A percentile compares a stretch with the other conserved stretches of the same genome.
These are phyloP conservation scores for Gracilaria domingensis DNA, from an alignment of 23 red algal genomes.

Conservation along the genomic window DNA sequence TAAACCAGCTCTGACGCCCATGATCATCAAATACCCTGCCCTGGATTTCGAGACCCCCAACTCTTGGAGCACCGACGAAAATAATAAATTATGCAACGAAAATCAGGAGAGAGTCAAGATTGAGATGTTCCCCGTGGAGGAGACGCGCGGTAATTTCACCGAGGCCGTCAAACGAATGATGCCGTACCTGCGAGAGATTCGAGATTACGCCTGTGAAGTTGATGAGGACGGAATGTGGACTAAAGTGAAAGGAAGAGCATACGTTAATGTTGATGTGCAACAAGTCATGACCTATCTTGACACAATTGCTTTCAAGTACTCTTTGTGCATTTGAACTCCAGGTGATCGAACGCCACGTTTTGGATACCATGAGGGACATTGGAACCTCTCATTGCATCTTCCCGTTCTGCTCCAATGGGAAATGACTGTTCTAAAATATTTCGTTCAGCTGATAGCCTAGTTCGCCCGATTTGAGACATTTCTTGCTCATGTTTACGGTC, in stretches of 20 bases:
- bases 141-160: neutral
- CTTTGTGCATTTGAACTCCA: neutral
- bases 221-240: neutral
- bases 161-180: neutral
- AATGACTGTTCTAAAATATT: too few relatives aligned
- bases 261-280: conserved; percentile 9
- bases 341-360: too few relatives aligned
- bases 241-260: neutral
- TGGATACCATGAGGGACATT: too few relatives aligned
- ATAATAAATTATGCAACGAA: neutral
- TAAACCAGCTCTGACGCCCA: neutral
- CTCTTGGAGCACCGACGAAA: neutral
- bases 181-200: neutral
- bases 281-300: conserved; percentile 12
- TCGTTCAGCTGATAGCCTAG: too few relatives aligned
- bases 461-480: too few relatives aligned
- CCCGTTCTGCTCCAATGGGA: too few relatives aligned
- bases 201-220: neutral
- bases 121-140: conserved; percentile 8
- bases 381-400: too few relatives aligned
- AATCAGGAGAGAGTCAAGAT: neutral
- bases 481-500: too few relatives aligned
- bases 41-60: neutral
- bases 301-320: conserved; percentile 16
- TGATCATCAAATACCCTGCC: conserved; percentile 10